Conservation (phyloP, 352 stramenopile species). For the Aphanomyces invadans region DNA sequence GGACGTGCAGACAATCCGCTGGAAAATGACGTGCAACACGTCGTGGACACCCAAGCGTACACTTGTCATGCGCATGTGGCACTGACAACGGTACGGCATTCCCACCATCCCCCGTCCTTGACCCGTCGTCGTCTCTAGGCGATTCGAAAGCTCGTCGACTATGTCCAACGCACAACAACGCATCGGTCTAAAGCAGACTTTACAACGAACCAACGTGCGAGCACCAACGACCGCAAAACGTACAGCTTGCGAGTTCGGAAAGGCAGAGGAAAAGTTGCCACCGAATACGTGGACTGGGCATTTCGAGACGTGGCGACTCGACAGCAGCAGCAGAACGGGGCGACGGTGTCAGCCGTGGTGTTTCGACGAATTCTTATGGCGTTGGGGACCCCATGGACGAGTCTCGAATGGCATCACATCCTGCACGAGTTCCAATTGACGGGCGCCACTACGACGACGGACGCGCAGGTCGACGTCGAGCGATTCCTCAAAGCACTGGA, state of each 20-base stretch:
- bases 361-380: slow-evolving; percentile 48
- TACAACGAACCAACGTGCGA: neutral
- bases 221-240: neutral
- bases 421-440: slow-evolving; percentile 36
- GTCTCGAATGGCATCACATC: neutral
- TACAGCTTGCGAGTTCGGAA: slow-evolving; percentile 11
- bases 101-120: slow-evolving; percentile 28
- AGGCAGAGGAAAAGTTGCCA: slow-evolving; percentile 8
- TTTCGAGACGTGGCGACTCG: slow-evolving; percentile 30
- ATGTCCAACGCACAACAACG: slow-evolving; percentile 1
- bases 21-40: neutral
- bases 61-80: slow-evolving; percentile 22
- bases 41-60: neutral
- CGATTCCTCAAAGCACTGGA: slow-evolving; percentile 12
- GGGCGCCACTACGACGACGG: slow-evolving; percentile 21
- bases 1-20: neutral
- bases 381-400: slow-evolving; percentile 26
- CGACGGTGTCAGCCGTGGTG: slow-evolving; percentile 14
- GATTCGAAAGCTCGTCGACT: slow-evolving; percentile 30
- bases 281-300: slow-evolving; percentile 22
- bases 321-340: neutral
- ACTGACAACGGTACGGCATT: neutral
- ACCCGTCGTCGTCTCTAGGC: slow-evolving; percentile 37
- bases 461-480: slow-evolving; percentile 7
- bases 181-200: slow-evolving; percentile 13